phyloP scores from a whole-genome alignment of 352 stramenopile species.

The Phytophthora niederhauseri region DNA sequence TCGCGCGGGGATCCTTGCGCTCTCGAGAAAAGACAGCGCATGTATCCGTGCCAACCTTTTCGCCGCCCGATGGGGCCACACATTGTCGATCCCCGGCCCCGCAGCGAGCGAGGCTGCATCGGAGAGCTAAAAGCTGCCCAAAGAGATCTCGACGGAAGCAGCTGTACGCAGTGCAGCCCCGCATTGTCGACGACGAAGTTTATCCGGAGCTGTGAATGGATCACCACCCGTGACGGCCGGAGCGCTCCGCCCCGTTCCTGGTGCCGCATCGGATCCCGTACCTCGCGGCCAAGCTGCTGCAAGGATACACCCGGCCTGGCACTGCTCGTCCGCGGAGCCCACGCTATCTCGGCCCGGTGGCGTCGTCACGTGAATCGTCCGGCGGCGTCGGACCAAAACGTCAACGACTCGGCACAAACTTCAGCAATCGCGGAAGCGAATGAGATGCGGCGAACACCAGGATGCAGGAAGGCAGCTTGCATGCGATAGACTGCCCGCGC shows the following conservation, averaged over 20 bases:
- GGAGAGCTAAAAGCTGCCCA: not conserved
- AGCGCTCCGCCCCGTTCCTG: slow-evolving; percentile 9
- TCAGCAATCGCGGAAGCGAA: slow-evolving; percentile 17
- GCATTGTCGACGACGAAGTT: not conserved
- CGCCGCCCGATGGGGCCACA: not conserved
- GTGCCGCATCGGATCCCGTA: slow-evolving; percentile 12
- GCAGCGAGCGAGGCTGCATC: not conserved
- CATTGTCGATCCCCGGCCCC: slow-evolving; percentile 1
- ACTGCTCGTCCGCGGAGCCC: slow-evolving; percentile 10
- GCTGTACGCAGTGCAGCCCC: not conserved
- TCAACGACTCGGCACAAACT: slow-evolving; percentile 14
- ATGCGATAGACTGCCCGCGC: slow-evolving; percentile 30
- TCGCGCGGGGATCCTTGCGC: slow-evolving; percentile 12
- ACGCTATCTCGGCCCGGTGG: not conserved
- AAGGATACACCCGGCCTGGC: slow-evolving; percentile 26
- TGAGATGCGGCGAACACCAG: slow-evolving; percentile 27
- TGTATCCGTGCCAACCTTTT: slow-evolving; percentile 26
- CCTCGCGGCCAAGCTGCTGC: slow-evolving; percentile 1
- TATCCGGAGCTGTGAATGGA: not conserved
- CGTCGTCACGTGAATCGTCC: not conserved
- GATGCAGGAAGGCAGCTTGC: slow-evolving; percentile 34
- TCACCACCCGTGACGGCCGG: not conserved
- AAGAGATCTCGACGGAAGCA: not conserved
- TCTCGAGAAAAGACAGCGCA: slow-evolving; percentile 6
- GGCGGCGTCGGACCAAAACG: slow-evolving; percentile 6